These are phyloP conservation scores for Aurantiochytrium sp. DNA, from an alignment of 108 stramenopile genomes.

Conservation along the genomic window DNA sequence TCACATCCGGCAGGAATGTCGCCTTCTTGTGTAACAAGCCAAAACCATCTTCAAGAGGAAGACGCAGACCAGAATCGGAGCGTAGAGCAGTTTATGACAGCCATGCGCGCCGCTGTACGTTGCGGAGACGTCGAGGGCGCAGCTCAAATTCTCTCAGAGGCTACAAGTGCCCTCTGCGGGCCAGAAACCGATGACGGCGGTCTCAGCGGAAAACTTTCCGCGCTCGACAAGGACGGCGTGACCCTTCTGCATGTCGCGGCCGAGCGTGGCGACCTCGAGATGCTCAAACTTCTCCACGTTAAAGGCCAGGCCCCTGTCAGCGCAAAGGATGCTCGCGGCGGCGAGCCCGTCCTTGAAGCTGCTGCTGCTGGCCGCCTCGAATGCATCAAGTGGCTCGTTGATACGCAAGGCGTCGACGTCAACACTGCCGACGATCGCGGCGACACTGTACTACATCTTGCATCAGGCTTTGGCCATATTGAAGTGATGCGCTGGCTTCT, in stretches of 20 bases:
- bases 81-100: no score
- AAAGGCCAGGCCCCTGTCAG: neutral
- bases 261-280: neutral
- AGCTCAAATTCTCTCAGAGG: no score
- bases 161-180: neutral
- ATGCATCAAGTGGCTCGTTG: conserved; percentile 22
- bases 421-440: conserved; percentile 71
- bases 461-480: conserved; percentile 65
- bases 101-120: no score
- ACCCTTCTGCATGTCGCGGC: neutral
- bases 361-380: neutral
- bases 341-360: neutral
- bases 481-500: conserved; percentile 57
- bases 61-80: no score
- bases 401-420: conserved; percentile 44
- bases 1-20: no score
- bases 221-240: neutral
- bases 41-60: no score
- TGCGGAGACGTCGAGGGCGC: no score
- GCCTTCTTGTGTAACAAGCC: no score
- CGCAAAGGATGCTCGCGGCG: neutral
- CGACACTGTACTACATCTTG: conserved; percentile 74
- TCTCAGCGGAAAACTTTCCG: neutral
- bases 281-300: neutral
- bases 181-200: neutral